A percentile compares a stretch with the other conserved stretches of the same genome.
Evolutionary conservation across 1,139 yeast genomes (phyloP).

Genomic region (Magnusiomyces suaveolens): DNA sequence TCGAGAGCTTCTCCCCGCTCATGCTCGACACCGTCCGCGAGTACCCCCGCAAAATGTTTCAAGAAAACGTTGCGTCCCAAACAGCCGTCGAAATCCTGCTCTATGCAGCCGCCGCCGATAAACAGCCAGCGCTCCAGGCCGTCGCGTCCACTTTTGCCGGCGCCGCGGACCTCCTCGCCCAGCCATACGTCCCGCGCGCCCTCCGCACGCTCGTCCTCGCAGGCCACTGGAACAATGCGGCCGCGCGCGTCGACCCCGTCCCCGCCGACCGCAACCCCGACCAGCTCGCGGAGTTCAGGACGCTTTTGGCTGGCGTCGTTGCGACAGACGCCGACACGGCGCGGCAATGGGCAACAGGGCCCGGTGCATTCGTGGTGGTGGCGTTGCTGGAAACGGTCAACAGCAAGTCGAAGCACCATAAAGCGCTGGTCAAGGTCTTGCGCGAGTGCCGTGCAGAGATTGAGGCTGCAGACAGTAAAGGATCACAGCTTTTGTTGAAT

Average conservation of each 20-base stretch:
- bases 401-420: slow-evolving; percentile 23
- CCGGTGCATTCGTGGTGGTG: slow-evolving; percentile 74
- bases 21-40: slow-evolving; percentile 49
- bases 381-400: slow-evolving; percentile 27
- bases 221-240: slow-evolving; percentile 63
- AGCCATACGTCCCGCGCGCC: slow-evolving; percentile 68
- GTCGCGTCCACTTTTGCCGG: slow-evolving; percentile 34
- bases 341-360: slow-evolving; percentile 61
- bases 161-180: slow-evolving; percentile 47
- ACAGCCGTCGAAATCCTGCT: slow-evolving; percentile 66
- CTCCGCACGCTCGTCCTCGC: slow-evolving; percentile 66
- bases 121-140: slow-evolving; percentile 51
- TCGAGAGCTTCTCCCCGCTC: slow-evolving; percentile 55
- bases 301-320: slow-evolving; percentile 40
- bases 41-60: slow-evolving; percentile 42
- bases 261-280: slow-evolving; percentile 24
- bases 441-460: slow-evolving; percentile 34
- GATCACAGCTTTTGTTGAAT: slow-evolving; percentile 39
- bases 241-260: slow-evolving; percentile 41
- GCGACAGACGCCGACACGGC: slow-evolving; percentile 32
- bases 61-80: slow-evolving; percentile 74
- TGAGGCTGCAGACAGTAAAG: slow-evolving; percentile 36
- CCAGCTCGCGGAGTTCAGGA: slow-evolving; percentile 47
- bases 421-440: slow-evolving; percentile 43
- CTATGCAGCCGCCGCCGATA: slow-evolving; percentile 31